Evolutionary conservation across 148 eudicot species (phyloP), one percentile per base, ranked within the genome.

Genomic region (Rhododendron williamsianum): DNA sequence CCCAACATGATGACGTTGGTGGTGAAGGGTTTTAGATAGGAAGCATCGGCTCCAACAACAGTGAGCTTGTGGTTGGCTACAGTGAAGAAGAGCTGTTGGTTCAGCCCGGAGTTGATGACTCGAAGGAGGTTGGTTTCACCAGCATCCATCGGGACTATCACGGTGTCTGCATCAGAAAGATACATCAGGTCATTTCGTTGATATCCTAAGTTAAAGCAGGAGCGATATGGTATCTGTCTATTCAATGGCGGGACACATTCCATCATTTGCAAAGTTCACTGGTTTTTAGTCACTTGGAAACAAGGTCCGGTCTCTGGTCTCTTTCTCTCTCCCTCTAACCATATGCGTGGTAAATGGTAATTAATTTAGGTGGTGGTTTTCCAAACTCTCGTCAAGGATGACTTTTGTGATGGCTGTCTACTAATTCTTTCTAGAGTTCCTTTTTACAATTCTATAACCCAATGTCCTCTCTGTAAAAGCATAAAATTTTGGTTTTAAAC

Each of bases 31-130:
- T 94, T 93, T n/a, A 93, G 89, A 86, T 96, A 96, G 19, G 95
- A 90, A 56, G 99, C 99, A 71, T 97, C 99, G 3, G 99, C 98
- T 71, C 96, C 98, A 1, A 97, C 98, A 6, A 97, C 96, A 0
- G 93, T 94, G 80, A 97, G 87, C 73, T 80, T 85, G 89, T 97
- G 99, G 87, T 92, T 92, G 74, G 98, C 98, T 0, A 97, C 89
- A 9, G 93, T 90, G 90, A 97, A 92, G 92, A 97, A 97, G 49
- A 95, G 96, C 84, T 96, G 96, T 86, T 96, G 99, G 89, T 97
- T 97, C 36, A 97, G 81, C 27, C 90, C 98, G 0, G 98, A 85
- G 84, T 97, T 97, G 91, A 97, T 89, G 16, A 97, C 92, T 82
- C 99, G 87, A 38, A 95, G 92, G 79, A 97, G 95, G 88, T 91